phyloP scores from a whole-genome alignment of 768 basidiomycete genomes.

The Boletus subparvulus region DNA sequence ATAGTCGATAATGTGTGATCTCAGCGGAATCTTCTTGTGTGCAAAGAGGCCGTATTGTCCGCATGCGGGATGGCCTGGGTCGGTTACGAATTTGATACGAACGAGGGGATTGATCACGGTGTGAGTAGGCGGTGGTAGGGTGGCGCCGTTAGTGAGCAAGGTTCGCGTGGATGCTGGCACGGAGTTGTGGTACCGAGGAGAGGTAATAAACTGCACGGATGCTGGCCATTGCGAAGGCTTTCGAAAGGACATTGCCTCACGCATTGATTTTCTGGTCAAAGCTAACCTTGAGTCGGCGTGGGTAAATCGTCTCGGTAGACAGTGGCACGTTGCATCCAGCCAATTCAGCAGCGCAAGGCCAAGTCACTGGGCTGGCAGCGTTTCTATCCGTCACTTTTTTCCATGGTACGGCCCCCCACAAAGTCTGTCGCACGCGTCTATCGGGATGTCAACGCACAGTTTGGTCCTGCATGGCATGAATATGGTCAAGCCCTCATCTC shows the following conservation, averaged over 20 bases:
- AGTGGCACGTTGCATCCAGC: slow-evolving; percentile 19
- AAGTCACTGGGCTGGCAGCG: slow-evolving; percentile 11
- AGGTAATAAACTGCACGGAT: slow-evolving; percentile 52
- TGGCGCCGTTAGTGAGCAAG: slow-evolving; percentile 35
- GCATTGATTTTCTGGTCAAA: no score
- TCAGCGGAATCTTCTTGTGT: slow-evolving; percentile 62
- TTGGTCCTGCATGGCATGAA: slow-evolving; percentile 93
- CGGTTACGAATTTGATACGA: slow-evolving; percentile 56
- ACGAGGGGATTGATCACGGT: slow-evolving; percentile 35
- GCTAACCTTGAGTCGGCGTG: slow-evolving; percentile 17
- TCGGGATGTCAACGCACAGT: slow-evolving; percentile 80
- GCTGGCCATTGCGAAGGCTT: slow-evolving; percentile 51
- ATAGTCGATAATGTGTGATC: slow-evolving; percentile 75
- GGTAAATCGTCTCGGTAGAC: slow-evolving; percentile 22
- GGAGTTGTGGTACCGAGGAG: slow-evolving; percentile 56
- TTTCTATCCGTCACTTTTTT: slow-evolving; percentile 17
- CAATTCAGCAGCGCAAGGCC: slow-evolving; percentile 6
- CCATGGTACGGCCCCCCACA: slow-evolving; percentile 69
- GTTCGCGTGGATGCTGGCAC: slow-evolving; percentile 45
- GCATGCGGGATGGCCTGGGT: slow-evolving; percentile 64
- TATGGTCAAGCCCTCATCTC: slow-evolving; percentile 60
- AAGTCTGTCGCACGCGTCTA: slow-evolving; percentile 88
- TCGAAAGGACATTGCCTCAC: slow-evolving; percentile 6
- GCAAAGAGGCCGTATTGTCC: slow-evolving; percentile 86
- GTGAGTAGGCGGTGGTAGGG: background rate